phyloP scores from a whole-genome alignment of 495 filamentous ascomycete genomes.

The Rhypophila decipiens region DNA sequence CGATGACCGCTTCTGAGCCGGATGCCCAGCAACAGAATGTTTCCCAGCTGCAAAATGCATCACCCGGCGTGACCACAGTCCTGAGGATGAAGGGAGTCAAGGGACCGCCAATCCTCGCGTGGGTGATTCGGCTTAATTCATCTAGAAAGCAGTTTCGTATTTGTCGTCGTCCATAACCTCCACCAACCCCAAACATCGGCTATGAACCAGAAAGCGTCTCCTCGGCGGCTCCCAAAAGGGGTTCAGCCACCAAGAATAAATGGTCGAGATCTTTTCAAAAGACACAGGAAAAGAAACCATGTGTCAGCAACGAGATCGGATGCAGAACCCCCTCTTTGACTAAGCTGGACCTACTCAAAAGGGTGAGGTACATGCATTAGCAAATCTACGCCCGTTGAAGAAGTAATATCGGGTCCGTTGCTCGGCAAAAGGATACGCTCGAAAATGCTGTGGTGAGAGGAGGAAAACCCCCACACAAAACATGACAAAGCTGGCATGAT shows the following conservation, averaged over 20 bases:
- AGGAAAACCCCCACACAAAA: background rate
- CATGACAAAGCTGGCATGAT: background rate
- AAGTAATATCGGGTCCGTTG: background rate
- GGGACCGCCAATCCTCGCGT: conserved; percentile 2
- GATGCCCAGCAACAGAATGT: conserved; percentile 4
- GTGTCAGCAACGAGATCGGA: conserved; percentile 8
- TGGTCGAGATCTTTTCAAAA: background rate
- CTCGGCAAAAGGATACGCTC: background rate
- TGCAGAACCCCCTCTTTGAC: conserved; percentile 9
- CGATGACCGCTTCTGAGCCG: background rate
- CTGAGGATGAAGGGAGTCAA: too few species aligned
- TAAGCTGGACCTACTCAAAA: too few species aligned
- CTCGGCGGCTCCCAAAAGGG: too few species aligned
- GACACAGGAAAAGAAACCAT: background rate
- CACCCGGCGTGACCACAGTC: background rate
- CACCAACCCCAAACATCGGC: conserved; percentile 5
- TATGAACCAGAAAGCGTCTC: too few species aligned
- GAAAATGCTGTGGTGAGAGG: background rate
- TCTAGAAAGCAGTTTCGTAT: background rate
- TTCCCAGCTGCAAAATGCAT: background rate
- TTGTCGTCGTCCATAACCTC: background rate
- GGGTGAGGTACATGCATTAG: background rate
- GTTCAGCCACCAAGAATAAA: too few species aligned
- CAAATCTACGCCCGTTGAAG: background rate
- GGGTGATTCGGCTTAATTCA: conserved; percentile 9